A percentile compares a stretch with the other conserved stretches of the same genome.
Evolutionary conservation across 2,329 filamentous ascomycete species (phyloP).

Genomic region (Monilinia fructigena): DNA sequence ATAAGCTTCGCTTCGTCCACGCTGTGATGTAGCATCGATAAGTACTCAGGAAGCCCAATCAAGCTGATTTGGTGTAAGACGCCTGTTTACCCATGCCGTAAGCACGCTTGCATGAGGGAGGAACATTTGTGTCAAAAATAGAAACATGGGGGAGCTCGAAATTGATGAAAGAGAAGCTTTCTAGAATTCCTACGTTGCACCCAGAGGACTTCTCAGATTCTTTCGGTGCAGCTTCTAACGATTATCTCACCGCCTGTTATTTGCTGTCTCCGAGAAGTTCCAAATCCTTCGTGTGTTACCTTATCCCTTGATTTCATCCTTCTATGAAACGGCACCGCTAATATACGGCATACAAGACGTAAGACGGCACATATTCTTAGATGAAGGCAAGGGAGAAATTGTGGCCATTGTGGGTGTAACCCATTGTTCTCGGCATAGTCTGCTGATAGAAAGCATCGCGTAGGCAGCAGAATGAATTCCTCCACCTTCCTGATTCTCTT

Average conservation of each 20-base stretch:
- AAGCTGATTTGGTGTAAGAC: conserved; percentile 18
- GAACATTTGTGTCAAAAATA: conserved; percentile 11
- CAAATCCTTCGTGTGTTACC: conserved; percentile 20
- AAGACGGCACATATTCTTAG: conserved; percentile 21
- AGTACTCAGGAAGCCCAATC: conserved; percentile 17
- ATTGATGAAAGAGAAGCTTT: conserved; percentile 4
- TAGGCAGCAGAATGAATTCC: conserved; percentile 13
- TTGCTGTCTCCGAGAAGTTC: conserved; percentile 1
- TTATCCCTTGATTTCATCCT: conserved; percentile 7
- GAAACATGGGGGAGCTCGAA: conserved; percentile 14
- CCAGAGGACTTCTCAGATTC: conserved; percentile 1
- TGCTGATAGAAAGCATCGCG: conserved; percentile 6
- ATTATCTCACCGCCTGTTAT: conserved; percentile 14
- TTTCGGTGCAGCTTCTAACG: conserved; percentile 13
- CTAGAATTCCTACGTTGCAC: conserved; percentile 20
- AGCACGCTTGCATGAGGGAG: conserved; percentile 6
- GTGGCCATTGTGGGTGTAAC: neutral
- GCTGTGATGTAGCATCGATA: conserved; percentile 16
- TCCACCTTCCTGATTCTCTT: conserved; percentile 21
- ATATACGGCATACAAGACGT: conserved; percentile 21
- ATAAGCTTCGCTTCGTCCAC: conserved; percentile 21
- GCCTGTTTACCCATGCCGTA: conserved; percentile 13
- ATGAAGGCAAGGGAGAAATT: conserved; percentile 2
- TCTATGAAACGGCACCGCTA: conserved; percentile 9
- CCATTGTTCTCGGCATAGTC: conserved; percentile 14